Evolutionary conservation across 1,284 basidiomycete species (phyloP).

Genomic region (Termitomyces sp.): DNA sequence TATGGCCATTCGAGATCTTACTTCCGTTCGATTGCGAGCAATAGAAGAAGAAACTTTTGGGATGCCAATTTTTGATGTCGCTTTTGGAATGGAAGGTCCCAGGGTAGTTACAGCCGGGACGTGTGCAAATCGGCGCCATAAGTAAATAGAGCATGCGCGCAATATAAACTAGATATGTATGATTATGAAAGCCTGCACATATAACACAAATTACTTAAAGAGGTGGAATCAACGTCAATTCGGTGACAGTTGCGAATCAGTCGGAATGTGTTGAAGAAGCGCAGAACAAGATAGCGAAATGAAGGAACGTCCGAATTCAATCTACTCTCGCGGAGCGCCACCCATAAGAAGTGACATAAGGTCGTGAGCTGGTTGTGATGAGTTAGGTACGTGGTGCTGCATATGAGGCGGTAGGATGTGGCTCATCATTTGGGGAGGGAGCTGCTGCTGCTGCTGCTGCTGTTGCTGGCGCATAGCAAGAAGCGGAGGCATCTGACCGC

Average conservation of each 20-base stretch:
- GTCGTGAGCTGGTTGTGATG: slow-evolving; percentile 56
- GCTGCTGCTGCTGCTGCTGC: slow-evolving; percentile 36
- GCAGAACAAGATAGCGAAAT: slow-evolving; percentile 7
- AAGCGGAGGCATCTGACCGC: slow-evolving; percentile 34
- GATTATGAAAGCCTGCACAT: slow-evolving; percentile 12
- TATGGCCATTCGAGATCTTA: not conserved
- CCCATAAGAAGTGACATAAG: slow-evolving; percentile 78
- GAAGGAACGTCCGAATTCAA: slow-evolving; percentile 5
- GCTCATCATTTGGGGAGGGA: slow-evolving; percentile 52
- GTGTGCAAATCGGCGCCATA: not conserved
- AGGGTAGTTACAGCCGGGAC: slow-evolving; percentile 12
- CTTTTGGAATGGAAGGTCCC: slow-evolving; percentile 7
- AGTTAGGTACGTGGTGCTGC: slow-evolving; percentile 45
- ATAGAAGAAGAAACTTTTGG: not conserved
- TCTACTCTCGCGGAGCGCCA: slow-evolving; percentile 57
- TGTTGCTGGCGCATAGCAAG: slow-evolving; percentile 34
- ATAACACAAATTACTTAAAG: not conserved
- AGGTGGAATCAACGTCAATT: slow-evolving; percentile 8
- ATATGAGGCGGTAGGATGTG: slow-evolving; percentile 58
- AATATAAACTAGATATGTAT: slow-evolving; percentile 15
- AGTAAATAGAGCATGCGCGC: slow-evolving; percentile 2
- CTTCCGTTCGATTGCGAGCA: not conserved
- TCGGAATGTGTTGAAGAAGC: not conserved
- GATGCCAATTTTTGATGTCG: slow-evolving; percentile 6
- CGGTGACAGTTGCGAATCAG: slow-evolving; percentile 5